These are phyloP conservation scores for Aspergillus quadrilineatus DNA, from an alignment of 2,329 filamentous ascomycete genomes.

Conservation along the genomic window DNA sequence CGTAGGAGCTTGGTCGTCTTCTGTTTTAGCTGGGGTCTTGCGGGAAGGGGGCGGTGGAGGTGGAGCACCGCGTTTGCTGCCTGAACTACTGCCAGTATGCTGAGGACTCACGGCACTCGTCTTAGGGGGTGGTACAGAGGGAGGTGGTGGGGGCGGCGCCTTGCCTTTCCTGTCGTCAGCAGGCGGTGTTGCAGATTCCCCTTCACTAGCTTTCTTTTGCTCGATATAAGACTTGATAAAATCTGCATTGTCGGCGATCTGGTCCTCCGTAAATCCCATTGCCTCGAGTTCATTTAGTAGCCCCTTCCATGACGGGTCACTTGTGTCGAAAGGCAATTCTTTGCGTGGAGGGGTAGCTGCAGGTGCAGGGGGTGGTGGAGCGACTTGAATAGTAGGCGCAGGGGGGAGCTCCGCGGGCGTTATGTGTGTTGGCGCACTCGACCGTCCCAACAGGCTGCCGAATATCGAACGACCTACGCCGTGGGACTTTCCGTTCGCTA, in stretches of 20 bases:
- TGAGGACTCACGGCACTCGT: slow-evolving; percentile 57
- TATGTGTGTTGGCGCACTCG: slow-evolving; percentile 38
- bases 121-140: slow-evolving; percentile 50
- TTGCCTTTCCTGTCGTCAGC: slow-evolving; percentile 50
- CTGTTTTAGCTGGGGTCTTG: slow-evolving; percentile 47
- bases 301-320: slow-evolving; percentile 62
- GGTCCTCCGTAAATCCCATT: slow-evolving; percentile 68
- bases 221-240: slow-evolving; percentile 69
- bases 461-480: slow-evolving; percentile 54
- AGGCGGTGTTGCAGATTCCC: slow-evolving; percentile 39
- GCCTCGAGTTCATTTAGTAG: slow-evolving; percentile 60
- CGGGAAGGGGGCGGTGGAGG: slow-evolving; percentile 58
- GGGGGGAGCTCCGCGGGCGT: slow-evolving; percentile 24
- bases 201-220: slow-evolving; percentile 58
- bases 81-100: slow-evolving; percentile 56
- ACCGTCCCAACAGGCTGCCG: slow-evolving; percentile 50
- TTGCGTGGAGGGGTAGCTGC: slow-evolving; percentile 32
- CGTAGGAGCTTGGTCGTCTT: slow-evolving; percentile 50
- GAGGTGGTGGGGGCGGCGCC: slow-evolving; percentile 63
- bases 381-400: slow-evolving; percentile 30
- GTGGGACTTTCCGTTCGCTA: slow-evolving; percentile 44
- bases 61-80: slow-evolving; percentile 57
- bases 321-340: slow-evolving; percentile 56
- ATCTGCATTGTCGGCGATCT: slow-evolving; percentile 65
- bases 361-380: slow-evolving; percentile 31